Base-by-base conservation (phyloP, 371 early-diverging fungal species). In the Mortierella sp. region DNA sequence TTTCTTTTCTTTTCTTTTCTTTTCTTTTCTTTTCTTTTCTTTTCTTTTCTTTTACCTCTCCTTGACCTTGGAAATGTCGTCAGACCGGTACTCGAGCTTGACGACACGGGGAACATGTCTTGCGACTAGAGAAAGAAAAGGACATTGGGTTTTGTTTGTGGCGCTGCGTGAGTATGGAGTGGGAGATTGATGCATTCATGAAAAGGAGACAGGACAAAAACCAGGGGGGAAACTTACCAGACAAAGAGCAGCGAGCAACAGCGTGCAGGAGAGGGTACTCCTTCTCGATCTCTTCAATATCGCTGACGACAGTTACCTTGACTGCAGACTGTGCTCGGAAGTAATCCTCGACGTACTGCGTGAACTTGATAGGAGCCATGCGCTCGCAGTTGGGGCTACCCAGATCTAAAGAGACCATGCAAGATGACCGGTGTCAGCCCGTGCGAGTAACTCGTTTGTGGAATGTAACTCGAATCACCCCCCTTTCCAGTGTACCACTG, bases 231-330 rank as follows among this genome's bases (percentile, higher is more conserved):
- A 19, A 7, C 65, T 62, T 82, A 88, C 86, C 86, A 57, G 88
- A 84, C 53, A 93, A 83, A 21, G 94, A 90, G 57, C 92, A 91
- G 23, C 96, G 88, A 15, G 93, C 88, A 14, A 95, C 95, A 64
- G 95, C 93, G 80, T 92, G 89, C 44, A 94, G 87, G 69, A 96
- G 81, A 43, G 96, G 96, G 73, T 94, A 96, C 56, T 95, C 92
- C 74, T 89, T 88, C 75, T 87, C 85, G 67, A 96, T 84, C 19
- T 74, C 72, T 7, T 88, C 89, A 26, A 88, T 72, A 65, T 95
- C 94, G 46, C 86, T 86, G 70, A 91, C 82, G 45, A 94, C 87
- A 18, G 88, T 84, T 51, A 92, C 76, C 58, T 87, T 85, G 61
- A 95, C 80, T n/a, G 83, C 84, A 0, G 87, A 75, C 58, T 75